These are phyloP conservation scores for Pseudevernia furfuracea DNA, from an alignment of 495 filamentous ascomycete species.

Conservation along the genomic window DNA sequence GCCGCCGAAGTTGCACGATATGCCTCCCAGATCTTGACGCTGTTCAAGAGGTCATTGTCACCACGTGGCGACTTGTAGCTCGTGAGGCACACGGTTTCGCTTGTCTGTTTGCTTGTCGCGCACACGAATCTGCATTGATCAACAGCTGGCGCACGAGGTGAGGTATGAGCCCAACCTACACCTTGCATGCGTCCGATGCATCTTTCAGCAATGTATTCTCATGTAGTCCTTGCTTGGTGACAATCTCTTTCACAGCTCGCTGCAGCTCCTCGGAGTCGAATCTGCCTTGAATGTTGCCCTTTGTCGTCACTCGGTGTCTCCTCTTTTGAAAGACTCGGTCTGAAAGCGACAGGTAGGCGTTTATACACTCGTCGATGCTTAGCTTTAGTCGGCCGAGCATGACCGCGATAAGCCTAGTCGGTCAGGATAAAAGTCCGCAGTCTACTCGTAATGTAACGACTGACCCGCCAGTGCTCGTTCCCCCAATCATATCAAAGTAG, in stretches of 20 bases:
- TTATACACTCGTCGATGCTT: conserved; percentile 43
- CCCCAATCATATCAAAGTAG: too few relatives aligned
- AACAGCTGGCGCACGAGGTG: too few relatives aligned
- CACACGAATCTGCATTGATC: conserved; percentile 52
- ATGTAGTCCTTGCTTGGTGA: conserved; percentile 31
- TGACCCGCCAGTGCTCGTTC: conserved; percentile 35
- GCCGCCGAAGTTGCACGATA: conserved; percentile 39
- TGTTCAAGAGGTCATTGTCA: conserved; percentile 33
- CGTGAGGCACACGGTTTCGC: conserved; percentile 36
- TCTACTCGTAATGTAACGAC: conserved; percentile 12
- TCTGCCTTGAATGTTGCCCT: conserved; percentile 31
- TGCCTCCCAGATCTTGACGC: conserved; percentile 42
- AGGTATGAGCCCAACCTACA: conserved; percentile 25
- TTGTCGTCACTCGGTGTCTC: conserved; percentile 32
- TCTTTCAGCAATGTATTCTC: conserved; percentile 39
- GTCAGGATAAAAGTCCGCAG: neutral
- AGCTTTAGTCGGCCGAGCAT: conserved; percentile 40
- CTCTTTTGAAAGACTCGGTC: conserved; percentile 36
- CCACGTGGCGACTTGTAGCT: conserved; percentile 39
- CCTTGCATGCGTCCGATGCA: conserved; percentile 21
- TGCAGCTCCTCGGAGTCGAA: conserved; percentile 39
- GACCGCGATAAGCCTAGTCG: conserved; percentile 33
- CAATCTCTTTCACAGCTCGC: conserved; percentile 36
- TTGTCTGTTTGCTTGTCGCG: conserved; percentile 37
- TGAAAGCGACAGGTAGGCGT: conserved; percentile 35